Evolutionary conservation across 331 rosid species (phyloP).

Genomic region (Arachis monticola): DNA sequence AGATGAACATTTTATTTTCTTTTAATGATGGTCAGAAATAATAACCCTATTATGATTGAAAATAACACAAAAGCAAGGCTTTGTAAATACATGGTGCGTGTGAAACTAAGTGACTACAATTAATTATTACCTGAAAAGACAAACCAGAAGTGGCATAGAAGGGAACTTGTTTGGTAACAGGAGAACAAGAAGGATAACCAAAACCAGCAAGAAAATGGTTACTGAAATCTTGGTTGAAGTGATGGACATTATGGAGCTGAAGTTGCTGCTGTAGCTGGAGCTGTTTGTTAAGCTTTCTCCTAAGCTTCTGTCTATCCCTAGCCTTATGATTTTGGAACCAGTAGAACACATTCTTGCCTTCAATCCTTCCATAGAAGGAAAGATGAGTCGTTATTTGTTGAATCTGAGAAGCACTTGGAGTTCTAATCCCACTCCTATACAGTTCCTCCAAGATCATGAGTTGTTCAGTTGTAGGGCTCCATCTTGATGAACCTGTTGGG

Average conservation of each 20-base stretch:
- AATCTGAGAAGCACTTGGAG: constrained; percentile 89
- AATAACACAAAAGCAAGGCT: background rate
- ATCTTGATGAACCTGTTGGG: constrained; percentile 73
- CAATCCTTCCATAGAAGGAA: constrained; percentile 87
- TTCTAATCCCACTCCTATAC: constrained; percentile 77
- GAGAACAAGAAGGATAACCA: constrained; percentile 34
- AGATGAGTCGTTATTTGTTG: constrained; percentile 89
- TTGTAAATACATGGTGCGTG: constrained; percentile 33
- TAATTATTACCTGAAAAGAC: constrained; percentile 38
- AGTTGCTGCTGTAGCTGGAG: constrained; percentile 68
- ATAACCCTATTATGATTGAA: too few species aligned
- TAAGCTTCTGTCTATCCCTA: constrained; percentile 85
- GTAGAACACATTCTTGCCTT: constrained; percentile 93
- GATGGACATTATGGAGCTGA: constrained; percentile 43
- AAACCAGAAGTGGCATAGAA: constrained; percentile 39
- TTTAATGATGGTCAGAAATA: too few species aligned
- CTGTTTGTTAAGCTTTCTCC: constrained; percentile 81
- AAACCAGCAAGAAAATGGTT: constrained; percentile 38
- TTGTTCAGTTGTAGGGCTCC: constrained; percentile 97
- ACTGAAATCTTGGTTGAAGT: constrained; percentile 35
- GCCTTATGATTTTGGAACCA: constrained; percentile 99
- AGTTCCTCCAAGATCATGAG: constrained; percentile 91
- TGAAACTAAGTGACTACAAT: constrained; percentile 5
- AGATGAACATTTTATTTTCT: too few species aligned
- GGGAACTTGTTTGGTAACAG: constrained; percentile 37